Evolutionary conservation across 495 filamentous ascomycete genomes (phyloP).

Genomic region (Penicillium ochrochloron): DNA sequence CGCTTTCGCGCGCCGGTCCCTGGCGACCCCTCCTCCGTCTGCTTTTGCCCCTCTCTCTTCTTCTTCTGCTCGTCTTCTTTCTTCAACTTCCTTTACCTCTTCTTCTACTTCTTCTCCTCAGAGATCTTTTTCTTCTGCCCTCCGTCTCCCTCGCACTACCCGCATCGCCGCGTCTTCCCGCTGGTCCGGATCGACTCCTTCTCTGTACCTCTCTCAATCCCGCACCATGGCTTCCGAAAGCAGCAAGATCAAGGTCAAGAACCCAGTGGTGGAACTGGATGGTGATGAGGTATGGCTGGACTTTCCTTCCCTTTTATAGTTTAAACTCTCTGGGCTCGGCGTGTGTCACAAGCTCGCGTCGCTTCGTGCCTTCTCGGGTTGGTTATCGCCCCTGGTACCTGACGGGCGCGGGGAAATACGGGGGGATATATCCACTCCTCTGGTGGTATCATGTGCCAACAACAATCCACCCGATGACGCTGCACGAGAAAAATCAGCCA

Average conservation of each 20-base stretch:
- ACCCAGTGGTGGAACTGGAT: conserved; percentile 95
- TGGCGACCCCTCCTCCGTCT: conserved; percentile 39
- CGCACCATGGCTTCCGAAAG: conserved; percentile 53
- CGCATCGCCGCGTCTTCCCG: conserved; percentile 38
- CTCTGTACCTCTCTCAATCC: conserved; percentile 39
- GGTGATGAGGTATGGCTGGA: conserved; percentile 75
- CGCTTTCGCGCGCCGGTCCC: conserved; percentile 47
- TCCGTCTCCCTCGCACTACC: conserved; percentile 30
- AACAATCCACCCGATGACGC: conserved; percentile 13
- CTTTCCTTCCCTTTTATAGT: conserved; percentile 32
- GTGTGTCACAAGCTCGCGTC: conserved; percentile 34
- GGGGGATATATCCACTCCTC: conserved; percentile 14
- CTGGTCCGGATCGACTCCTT: conserved; percentile 41
- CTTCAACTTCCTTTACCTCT: conserved; percentile 31
- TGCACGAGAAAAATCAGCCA: conserved; percentile 17
- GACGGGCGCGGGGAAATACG: conserved; percentile 44
- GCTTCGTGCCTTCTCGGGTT: conserved; percentile 20
- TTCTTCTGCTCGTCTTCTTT: conserved; percentile 36
- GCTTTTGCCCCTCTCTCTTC: conserved; percentile 41
- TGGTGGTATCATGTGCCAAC: conserved; percentile 4
- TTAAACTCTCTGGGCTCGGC: conserved; percentile 15
- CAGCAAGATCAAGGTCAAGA: conserved; percentile 93
- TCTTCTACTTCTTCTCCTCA: conserved; percentile 27
- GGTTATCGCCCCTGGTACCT: conserved; percentile 29
- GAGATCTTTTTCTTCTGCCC: conserved; percentile 38